Evolutionary conservation across 192 early-diverging fungal genomes (phyloP), one percentile per base, ranked within the genome.

Genomic region (Mortierella hygrophila): DNA sequence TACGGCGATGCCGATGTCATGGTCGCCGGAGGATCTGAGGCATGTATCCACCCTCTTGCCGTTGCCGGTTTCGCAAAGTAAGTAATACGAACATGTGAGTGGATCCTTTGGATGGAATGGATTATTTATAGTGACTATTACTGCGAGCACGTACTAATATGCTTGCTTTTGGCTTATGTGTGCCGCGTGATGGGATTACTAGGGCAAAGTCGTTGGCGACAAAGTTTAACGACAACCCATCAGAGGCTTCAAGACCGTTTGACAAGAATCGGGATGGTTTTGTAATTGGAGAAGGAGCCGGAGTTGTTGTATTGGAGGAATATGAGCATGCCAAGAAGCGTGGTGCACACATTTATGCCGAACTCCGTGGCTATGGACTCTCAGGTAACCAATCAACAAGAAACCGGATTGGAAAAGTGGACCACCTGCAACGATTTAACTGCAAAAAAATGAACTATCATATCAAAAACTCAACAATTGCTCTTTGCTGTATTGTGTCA

Each of bases 1-100:
- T 96, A 90, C 77, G 96, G 96, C 41, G 98, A 99, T 74, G 97
- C 97, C 9, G 97, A 98, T 87, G 97, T 99, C 8, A 98, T 99
- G 95, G 88, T 99, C 16, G 97, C 97, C 4, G 98, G 98, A 41
- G 97, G 96, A 15, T 88, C 96, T 3, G 98, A 99, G 85, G 92
- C 97, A 2, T 91, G 94, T 55, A 89, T 98, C 44, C 93, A 96
- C 69, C 97, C 97, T 20, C 90, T 99, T 26, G 90, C 96, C 21
- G 89, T 99, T 63, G 96, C 97, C 18, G 98, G 98, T 10, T 99
- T 99, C 89, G 93, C 92, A 80, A 90, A 92, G 93, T 95, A 82
- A 78, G 91, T 71, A 77, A 75, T 26, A 60, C 44, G 44, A 46
- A 0, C 10, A 9, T 46, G 9, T 46, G 13, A 3, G 0, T 11